Evolutionary conservation across 352 stramenopile genomes (phyloP).

Genomic region (Pythium biforme): DNA sequence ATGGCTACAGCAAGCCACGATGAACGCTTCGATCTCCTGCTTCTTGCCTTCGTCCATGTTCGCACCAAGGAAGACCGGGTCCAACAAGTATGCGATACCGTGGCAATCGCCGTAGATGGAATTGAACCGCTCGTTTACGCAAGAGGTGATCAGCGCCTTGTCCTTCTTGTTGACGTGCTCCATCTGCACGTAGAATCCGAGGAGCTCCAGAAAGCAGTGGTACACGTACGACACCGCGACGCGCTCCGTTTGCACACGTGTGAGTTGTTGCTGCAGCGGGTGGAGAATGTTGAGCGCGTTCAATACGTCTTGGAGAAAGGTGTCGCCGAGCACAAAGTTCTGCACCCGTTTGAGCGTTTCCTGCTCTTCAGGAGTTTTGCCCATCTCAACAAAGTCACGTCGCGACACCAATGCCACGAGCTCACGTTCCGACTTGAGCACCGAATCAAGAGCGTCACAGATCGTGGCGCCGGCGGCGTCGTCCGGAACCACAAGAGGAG

Average conservation of each 20-base stretch:
- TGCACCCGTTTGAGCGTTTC: slow-evolving; percentile 50
- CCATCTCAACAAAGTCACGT: slow-evolving; percentile 56
- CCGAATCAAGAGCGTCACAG: slow-evolving; percentile 42
- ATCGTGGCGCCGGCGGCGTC: slow-evolving; percentile 16
- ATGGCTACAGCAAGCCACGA: slow-evolving; percentile 42
- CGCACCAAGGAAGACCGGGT: slow-evolving; percentile 51
- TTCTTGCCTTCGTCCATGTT: slow-evolving; percentile 48
- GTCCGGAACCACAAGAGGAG: slow-evolving; percentile 18
- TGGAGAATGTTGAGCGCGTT: slow-evolving; percentile 57
- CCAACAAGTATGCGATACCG: slow-evolving; percentile 58
- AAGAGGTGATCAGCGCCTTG: slow-evolving; percentile 66
- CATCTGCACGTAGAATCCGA: slow-evolving; percentile 50
- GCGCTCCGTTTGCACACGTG: slow-evolving; percentile 41
- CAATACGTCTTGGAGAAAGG: slow-evolving; percentile 52
- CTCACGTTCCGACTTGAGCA: slow-evolving; percentile 52
- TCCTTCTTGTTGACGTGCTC: slow-evolving; percentile 72
- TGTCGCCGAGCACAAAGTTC: slow-evolving; percentile 66
- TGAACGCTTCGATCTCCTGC: slow-evolving; percentile 46
- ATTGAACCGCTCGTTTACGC: slow-evolving; percentile 59
- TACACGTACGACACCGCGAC: slow-evolving; percentile 56
- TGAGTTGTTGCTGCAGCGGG: slow-evolving; percentile 56
- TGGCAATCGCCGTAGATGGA: slow-evolving; percentile 62
- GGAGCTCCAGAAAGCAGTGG: slow-evolving; percentile 44
- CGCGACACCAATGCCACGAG: slow-evolving; percentile 54
- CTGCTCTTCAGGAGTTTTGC: slow-evolving; percentile 33